Conservation (phyloP, 1,284 basidiomycete species). For the Marasmius fiardii region DNA sequence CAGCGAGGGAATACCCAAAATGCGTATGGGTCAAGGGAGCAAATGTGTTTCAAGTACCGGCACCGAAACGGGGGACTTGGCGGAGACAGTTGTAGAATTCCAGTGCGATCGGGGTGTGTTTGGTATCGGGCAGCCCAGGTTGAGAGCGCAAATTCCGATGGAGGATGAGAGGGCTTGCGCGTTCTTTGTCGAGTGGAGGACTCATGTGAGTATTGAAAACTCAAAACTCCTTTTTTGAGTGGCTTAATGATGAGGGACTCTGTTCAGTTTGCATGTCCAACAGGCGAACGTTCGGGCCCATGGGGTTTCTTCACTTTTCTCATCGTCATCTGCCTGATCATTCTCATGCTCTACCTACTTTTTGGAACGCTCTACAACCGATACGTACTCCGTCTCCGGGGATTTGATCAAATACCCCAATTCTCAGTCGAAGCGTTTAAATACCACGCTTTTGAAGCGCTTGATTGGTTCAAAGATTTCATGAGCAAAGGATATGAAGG, state of each 20-base stretch:
- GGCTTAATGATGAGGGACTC: conserved; percentile 2
- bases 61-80: conserved; percentile 40
- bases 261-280: conserved; percentile 61
- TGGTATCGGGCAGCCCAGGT: conserved; percentile 50
- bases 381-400: conserved; percentile 58
- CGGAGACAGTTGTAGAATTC: conserved; percentile 63
- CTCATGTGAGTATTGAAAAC: conserved; percentile 43
- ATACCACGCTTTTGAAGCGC: conserved; percentile 40
- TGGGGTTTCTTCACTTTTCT: conserved; percentile 52
- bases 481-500: conserved; percentile 17
- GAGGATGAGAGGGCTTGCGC: conserved; percentile 63
- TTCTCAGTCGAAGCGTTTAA: conserved; percentile 50
- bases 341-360: conserved; percentile 56
- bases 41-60: conserved; percentile 43
- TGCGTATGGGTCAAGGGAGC: conserved; percentile 59
- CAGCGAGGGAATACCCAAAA: background rate
- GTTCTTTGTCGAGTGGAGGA: conserved; percentile 73
- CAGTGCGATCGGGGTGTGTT: conserved; percentile 57
- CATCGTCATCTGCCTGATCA: conserved; percentile 47
- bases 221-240: background rate
- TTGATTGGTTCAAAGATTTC: conserved; percentile 38
- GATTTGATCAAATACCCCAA: conserved; percentile 65
- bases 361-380: conserved; percentile 67
- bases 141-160: conserved; percentile 59
- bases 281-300: conserved; percentile 45